phyloP scores from a whole-genome alignment of 2,329 filamentous ascomycete species.

The Diaporthe vexans region DNA sequence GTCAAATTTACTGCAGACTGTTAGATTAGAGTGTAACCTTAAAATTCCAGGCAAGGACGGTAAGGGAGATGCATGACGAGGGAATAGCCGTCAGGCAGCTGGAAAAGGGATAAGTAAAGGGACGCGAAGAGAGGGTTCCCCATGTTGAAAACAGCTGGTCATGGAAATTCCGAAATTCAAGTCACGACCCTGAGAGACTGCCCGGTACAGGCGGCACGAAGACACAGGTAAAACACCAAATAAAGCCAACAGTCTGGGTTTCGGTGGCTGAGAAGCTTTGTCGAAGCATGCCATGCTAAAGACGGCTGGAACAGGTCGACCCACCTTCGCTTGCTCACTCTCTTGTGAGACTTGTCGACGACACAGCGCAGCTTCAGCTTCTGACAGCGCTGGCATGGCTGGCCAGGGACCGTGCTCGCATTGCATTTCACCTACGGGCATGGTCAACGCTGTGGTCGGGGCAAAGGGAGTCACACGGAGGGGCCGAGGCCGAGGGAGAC shows the following conservation, averaged over 20 bases:
- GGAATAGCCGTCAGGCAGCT: background rate
- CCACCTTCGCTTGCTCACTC: conserved; percentile 61
- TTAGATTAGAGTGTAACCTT: background rate
- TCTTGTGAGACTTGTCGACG: conserved; percentile 63
- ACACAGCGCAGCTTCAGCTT: conserved; percentile 60
- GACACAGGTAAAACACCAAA: background rate
- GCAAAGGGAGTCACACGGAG: background rate
- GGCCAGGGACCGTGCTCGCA: conserved; percentile 54
- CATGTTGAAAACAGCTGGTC: background rate
- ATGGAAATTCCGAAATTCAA: no score
- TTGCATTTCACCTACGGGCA: conserved; percentile 59
- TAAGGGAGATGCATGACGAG: background rate
- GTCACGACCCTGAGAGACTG: background rate
- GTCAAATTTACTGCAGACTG: conserved; percentile 63
- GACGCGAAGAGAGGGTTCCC: background rate
- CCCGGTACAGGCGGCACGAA: no score
- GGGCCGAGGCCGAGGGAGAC: background rate
- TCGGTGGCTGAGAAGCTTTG: background rate
- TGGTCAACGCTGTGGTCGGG: background rate
- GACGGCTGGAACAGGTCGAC: background rate
- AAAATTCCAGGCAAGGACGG: conserved; percentile 23
- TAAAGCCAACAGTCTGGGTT: background rate
- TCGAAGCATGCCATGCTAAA: background rate
- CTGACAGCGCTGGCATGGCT: conserved; percentile 60
- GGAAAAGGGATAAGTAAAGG: background rate